phyloP scores from a whole-genome alignment of 1,284 basidiomycete species.

The Cryptococcus sp. region DNA sequence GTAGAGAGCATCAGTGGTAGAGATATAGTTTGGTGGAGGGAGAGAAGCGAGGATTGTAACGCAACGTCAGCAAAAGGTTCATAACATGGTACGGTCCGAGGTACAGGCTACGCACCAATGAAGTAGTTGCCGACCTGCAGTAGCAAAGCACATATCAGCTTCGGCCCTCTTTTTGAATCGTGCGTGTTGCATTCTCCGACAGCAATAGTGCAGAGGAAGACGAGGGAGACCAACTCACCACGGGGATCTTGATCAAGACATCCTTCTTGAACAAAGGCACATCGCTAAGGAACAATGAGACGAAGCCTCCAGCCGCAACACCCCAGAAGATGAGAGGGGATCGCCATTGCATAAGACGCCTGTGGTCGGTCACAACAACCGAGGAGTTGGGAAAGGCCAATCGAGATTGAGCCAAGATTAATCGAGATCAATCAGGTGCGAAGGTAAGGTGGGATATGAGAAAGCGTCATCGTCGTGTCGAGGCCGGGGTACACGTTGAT shows the following conservation, averaged over 20 bases:
- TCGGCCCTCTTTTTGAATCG: background rate
- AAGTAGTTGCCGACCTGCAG: constrained; percentile 36
- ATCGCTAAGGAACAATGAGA: constrained; percentile 48
- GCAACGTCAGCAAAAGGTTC: background rate
- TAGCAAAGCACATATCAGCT: background rate
- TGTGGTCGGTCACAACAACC: constrained; percentile 10
- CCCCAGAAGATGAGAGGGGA: constrained; percentile 46
- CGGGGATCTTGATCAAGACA: constrained; percentile 49
- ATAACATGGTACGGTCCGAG: background rate
- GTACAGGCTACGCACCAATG: constrained; percentile 26
- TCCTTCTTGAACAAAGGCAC: constrained; percentile 52
- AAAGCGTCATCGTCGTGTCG: too few species aligned
- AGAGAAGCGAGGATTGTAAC: constrained; percentile 1
- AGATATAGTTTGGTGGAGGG: background rate
- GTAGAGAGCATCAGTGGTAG: constrained; percentile 1
- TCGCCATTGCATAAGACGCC: constrained; percentile 39
- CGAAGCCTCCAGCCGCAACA: constrained; percentile 41
- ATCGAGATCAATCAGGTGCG: too few species aligned
- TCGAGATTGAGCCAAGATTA: too few species aligned
- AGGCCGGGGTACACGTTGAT: too few species aligned
- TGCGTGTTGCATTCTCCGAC: background rate
- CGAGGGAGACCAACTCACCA: constrained; percentile 35
- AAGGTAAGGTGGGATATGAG: too few species aligned
- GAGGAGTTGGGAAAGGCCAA: background rate
- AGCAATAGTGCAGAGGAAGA: background rate